Evolutionary conservation across 352 stramenopile genomes (phyloP).

Genomic region (Phytophthora multivora): DNA sequence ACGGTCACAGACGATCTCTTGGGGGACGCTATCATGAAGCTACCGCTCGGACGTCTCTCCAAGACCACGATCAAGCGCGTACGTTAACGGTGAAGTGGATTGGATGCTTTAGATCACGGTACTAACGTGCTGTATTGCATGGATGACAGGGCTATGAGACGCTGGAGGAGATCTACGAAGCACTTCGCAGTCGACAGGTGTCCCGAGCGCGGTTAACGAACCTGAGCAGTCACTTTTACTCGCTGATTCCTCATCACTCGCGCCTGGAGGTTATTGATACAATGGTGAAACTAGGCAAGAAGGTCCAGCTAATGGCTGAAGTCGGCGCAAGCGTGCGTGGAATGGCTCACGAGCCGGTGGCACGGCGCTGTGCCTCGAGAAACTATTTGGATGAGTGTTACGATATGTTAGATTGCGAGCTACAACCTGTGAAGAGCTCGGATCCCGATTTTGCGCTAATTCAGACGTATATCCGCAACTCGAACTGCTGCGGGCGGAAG

Average conservation of each 20-base stretch:
- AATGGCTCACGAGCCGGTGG: slow-evolving; percentile 46
- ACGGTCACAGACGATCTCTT: slow-evolving; percentile 42
- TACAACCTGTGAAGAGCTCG: slow-evolving; percentile 48
- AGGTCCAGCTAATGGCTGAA: slow-evolving; percentile 61
- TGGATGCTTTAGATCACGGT: neutral
- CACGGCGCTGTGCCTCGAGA: slow-evolving; percentile 39
- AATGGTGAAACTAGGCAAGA: slow-evolving; percentile 70
- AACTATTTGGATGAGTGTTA: slow-evolving; percentile 76
- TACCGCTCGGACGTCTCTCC: slow-evolving; percentile 55
- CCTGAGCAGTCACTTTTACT: slow-evolving; percentile 73
- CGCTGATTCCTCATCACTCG: slow-evolving; percentile 63
- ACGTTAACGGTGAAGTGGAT: slow-evolving; percentile 2
- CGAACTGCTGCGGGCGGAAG: slow-evolving; percentile 67
- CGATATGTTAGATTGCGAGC: slow-evolving; percentile 50
- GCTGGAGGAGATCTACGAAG: slow-evolving; percentile 63
- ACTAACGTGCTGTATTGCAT: slow-evolving; percentile 2
- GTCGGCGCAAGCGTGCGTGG: slow-evolving; percentile 49
- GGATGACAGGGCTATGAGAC: slow-evolving; percentile 58
- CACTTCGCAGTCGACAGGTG: slow-evolving; percentile 45
- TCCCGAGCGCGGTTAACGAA: slow-evolving; percentile 43
- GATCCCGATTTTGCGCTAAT: slow-evolving; percentile 61
- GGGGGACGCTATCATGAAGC: slow-evolving; percentile 48
- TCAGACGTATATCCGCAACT: slow-evolving; percentile 73
- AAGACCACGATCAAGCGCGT: slow-evolving; percentile 68
- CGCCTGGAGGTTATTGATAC: slow-evolving; percentile 63